Evolutionary conservation across 2,329 filamentous ascomycete genomes (phyloP).

Genomic region (Mycosphaerella arachidis): DNA sequence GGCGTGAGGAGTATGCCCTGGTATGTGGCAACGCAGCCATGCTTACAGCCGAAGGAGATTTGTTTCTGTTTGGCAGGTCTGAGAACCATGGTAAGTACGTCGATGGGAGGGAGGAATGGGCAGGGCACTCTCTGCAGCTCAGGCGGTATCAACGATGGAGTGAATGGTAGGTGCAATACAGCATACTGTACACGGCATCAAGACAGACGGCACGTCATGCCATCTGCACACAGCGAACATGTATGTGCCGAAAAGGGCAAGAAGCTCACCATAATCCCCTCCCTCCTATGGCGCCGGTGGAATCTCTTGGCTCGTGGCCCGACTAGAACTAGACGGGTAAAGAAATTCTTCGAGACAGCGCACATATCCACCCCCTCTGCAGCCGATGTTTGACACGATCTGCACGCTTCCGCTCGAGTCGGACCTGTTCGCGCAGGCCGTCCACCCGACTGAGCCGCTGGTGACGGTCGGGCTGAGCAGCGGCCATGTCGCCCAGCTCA

Average conservation of each 20-base stretch:
- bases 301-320: no score
- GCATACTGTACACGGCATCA: background rate
- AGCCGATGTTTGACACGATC: constrained; percentile 78
- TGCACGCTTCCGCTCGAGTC: constrained; percentile 81
- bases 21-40: constrained; percentile 1
- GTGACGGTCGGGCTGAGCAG: constrained; percentile 79
- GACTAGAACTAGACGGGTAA: background rate
- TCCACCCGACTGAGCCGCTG: constrained; percentile 80
- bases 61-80: constrained; percentile 30
- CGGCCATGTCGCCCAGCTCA: constrained; percentile 81
- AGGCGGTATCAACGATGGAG: background rate
- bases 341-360: background rate
- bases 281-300: no score
- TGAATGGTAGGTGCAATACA: background rate
- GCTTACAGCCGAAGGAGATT: constrained; percentile 34
- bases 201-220: background rate
- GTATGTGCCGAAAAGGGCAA: background rate
- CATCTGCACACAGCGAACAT: background rate
- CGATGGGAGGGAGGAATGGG: background rate
- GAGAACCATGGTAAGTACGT: constrained; percentile 24
- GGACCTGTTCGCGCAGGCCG: constrained; percentile 82
- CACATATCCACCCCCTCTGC: background rate
- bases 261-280: background rate
- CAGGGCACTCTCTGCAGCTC: background rate
- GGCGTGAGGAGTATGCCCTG: background rate